A percentile compares a stretch with the other conserved stretches of the same genome.
Conservation (phyloP, 1,139 yeast genomes). For the Taiozyma onychis region DNA sequence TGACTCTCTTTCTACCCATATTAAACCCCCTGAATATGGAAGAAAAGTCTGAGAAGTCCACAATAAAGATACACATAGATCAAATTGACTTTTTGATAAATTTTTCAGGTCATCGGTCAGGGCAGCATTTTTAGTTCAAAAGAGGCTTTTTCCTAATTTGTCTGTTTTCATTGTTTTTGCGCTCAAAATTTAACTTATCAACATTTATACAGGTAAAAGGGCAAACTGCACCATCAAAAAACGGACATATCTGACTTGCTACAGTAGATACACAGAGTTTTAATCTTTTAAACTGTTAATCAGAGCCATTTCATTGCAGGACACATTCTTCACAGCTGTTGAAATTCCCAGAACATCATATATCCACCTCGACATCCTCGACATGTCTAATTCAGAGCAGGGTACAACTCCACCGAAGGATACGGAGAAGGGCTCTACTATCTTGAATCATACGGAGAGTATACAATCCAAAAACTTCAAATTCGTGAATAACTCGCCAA, state of each 20-base stretch:
- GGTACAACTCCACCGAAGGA: neutral
- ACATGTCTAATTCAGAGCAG: neutral
- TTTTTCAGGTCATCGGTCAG: constrained; percentile 2
- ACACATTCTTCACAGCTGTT: neutral
- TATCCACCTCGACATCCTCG: neutral
- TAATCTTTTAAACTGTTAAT: neutral
- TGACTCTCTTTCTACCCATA: constrained; percentile 45
- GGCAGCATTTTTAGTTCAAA: constrained; percentile 2
- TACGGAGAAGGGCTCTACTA: neutral
- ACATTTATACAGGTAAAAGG: neutral
- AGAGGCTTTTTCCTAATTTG: neutral
- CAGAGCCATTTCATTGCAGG: neutral
- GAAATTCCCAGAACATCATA: neutral
- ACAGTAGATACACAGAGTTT: neutral
- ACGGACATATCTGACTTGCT: neutral
- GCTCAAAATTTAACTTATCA: neutral
- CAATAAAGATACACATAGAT: neutral
- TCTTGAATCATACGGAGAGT: neutral
- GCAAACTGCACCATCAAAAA: neutral
- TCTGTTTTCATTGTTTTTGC: neutral
- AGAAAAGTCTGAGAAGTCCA: neutral
- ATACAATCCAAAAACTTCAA: constrained; percentile 10
- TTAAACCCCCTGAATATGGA: neutral
- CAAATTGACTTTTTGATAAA: neutral
- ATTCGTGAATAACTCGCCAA: constrained; percentile 21